A percentile compares a stretch with the other conserved stretches of the same genome.
Evolutionary conservation across 257 asterid genomes (phyloP).

Genomic region (Anisodus acutangulus): DNA sequence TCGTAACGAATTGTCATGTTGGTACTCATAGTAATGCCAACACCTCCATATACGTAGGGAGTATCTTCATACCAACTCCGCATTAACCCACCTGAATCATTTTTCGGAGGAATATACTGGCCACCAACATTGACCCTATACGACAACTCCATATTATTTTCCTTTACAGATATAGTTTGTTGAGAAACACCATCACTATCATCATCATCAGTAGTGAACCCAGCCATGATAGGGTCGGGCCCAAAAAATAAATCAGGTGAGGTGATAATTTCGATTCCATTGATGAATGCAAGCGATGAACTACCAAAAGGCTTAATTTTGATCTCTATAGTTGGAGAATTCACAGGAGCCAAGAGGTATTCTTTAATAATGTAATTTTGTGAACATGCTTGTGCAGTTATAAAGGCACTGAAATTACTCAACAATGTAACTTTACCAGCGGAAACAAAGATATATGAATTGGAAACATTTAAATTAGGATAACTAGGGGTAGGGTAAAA

Average conservation of each 20-base stretch:
- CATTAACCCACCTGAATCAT: conserved; percentile 73
- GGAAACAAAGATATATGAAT: conserved; percentile 60
- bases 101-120: conserved; percentile 53
- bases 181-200: conserved; percentile 16
- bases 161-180: conserved; percentile 43
- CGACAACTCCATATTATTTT: conserved; percentile 60
- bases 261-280: conserved; percentile 75
- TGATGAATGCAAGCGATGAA: conserved; percentile 68
- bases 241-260: conserved; percentile 53
- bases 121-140: conserved; percentile 88
- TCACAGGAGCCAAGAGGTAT: conserved; percentile 55
- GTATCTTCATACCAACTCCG: conserved; percentile 89
- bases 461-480: conserved; percentile 61
- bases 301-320: conserved; percentile 60
- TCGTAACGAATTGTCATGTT: conserved; percentile 44
- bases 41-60: conserved; percentile 50
- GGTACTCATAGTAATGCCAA: conserved; percentile 49
- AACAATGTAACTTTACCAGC: conserved; percentile 61
- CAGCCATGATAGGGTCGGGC: conserved; percentile 53
- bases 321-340: conserved; percentile 48
- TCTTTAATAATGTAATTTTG: conserved; percentile 85
- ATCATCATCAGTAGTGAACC: conserved; percentile 15
- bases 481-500: conserved; percentile 74
- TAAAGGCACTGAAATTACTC: conserved; percentile 70
- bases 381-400: conserved; percentile 76